Evolutionary conservation across 2,329 filamentous ascomycete genomes (phyloP).

Genomic region (Penicillium sp.): DNA sequence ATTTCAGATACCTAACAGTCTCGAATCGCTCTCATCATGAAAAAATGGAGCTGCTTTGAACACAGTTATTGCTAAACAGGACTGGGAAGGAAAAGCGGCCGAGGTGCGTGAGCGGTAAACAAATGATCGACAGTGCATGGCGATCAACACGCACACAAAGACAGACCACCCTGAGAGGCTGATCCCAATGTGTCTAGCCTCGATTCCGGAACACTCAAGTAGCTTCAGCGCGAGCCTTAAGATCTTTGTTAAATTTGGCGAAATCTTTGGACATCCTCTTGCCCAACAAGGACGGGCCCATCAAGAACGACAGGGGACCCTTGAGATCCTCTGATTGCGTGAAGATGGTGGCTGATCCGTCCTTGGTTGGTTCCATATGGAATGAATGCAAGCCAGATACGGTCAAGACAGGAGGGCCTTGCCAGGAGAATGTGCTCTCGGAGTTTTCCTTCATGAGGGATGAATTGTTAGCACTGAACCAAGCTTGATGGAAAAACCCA

Average conservation of each 20-base stretch:
- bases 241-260: slow-evolving; percentile 23
- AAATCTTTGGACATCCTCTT: slow-evolving; percentile 25
- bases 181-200: neutral
- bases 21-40: neutral
- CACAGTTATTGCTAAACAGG: neutral
- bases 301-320: slow-evolving; percentile 24
- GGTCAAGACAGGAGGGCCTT: slow-evolving; percentile 31
- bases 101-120: neutral
- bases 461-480: neutral
- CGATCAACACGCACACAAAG: neutral
- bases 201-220: neutral
- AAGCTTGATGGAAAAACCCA: neutral
- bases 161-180: neutral
- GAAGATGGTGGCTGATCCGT: slow-evolving; percentile 27
- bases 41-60: neutral
- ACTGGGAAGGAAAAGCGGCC: neutral
- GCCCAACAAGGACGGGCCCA: slow-evolving; percentile 25
- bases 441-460: slow-evolving; percentile 23
- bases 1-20: neutral
- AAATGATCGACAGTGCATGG: neutral
- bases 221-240: slow-evolving; percentile 26
- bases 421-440: slow-evolving; percentile 28
- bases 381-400: slow-evolving; percentile 29
- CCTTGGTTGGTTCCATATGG: slow-evolving; percentile 22
- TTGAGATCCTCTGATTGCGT: slow-evolving; percentile 26